Conservation (phyloP, 768 basidiomycete genomes). For the Daedaleopsis sinensis region DNA sequence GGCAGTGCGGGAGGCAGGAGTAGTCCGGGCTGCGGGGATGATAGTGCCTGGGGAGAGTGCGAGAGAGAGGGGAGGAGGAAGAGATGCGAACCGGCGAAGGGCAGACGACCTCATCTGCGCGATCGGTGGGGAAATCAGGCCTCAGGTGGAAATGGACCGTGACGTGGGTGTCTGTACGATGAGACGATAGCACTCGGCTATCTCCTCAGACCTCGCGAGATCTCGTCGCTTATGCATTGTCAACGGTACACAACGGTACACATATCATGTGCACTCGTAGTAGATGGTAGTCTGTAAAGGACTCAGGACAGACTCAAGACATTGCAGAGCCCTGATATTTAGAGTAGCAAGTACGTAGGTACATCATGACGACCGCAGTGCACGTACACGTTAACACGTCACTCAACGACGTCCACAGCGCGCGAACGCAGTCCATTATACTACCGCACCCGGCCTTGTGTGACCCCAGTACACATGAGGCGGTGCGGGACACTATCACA, state of each 20-base stretch:
- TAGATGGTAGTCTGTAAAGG: too few relatives aligned
- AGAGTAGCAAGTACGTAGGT: not conserved
- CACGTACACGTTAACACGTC: not conserved
- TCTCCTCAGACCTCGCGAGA: not conserved
- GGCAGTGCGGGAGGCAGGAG: not conserved
- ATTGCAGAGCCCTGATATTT: not conserved
- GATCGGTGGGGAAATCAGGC: conserved; percentile 5
- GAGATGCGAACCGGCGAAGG: not conserved
- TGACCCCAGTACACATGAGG: not conserved
- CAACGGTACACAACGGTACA: too few relatives aligned
- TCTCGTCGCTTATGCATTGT: too few relatives aligned
- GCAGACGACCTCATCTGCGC: conserved; percentile 7
- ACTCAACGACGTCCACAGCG: not conserved
- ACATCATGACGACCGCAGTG: not conserved
- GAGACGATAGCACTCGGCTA: not conserved
- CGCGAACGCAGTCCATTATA: not conserved
- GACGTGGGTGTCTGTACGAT: conserved; percentile 14
- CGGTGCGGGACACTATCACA: not conserved
- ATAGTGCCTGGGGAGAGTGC: not conserved
- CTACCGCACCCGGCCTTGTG: not conserved
- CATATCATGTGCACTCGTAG: too few relatives aligned
- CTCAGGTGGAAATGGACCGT: too few relatives aligned
- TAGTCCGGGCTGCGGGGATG: not conserved
- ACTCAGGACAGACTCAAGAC: too few relatives aligned
- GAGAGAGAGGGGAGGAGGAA: not conserved